Conservation (phyloP, 192 early-diverging fungal species). For the Backusella westeae region DNA sequence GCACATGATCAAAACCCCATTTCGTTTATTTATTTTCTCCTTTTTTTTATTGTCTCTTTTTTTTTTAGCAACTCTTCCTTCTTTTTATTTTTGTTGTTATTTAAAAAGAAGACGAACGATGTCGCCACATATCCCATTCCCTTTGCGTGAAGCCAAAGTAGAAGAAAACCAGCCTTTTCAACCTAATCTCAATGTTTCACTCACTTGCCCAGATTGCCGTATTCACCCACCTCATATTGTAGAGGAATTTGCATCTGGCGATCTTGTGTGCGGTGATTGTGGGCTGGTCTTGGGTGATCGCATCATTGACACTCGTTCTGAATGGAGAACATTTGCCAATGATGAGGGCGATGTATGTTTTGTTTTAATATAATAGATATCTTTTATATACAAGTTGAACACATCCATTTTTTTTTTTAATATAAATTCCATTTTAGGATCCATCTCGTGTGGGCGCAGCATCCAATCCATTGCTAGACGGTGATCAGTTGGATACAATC, state of each 20-base stretch:
- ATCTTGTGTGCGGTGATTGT: conserved; percentile 91
- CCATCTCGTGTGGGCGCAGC: conserved; percentile 88
- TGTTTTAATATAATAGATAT: not conserved
- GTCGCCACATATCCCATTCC: conserved; percentile 15
- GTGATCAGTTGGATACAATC: conserved; percentile 79
- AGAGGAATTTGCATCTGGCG: conserved; percentile 88
- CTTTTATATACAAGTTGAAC: too few relatives aligned
- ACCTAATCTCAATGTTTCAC: conserved; percentile 53
- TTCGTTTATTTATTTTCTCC: not conserved
- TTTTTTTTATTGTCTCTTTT: not conserved
- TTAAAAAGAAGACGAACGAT: not conserved
- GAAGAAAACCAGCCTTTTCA: conserved; percentile 18
- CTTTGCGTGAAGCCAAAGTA: conserved; percentile 13
- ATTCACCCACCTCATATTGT: conserved; percentile 78
- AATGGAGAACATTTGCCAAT: conserved; percentile 96
- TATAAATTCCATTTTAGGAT: conserved; percentile 39
- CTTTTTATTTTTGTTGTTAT: not conserved
- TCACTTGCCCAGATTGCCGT: conserved; percentile 80
- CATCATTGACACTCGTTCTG: conserved; percentile 91
- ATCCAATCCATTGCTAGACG: conserved; percentile 74
- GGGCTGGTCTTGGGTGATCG: conserved; percentile 86
- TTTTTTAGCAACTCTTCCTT: not conserved
- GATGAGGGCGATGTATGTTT: conserved; percentile 71
- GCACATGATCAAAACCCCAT: not conserved
- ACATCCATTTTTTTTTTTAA: not conserved